Conservation (phyloP, 306 rosid species). For the Sindora glabra region DNA sequence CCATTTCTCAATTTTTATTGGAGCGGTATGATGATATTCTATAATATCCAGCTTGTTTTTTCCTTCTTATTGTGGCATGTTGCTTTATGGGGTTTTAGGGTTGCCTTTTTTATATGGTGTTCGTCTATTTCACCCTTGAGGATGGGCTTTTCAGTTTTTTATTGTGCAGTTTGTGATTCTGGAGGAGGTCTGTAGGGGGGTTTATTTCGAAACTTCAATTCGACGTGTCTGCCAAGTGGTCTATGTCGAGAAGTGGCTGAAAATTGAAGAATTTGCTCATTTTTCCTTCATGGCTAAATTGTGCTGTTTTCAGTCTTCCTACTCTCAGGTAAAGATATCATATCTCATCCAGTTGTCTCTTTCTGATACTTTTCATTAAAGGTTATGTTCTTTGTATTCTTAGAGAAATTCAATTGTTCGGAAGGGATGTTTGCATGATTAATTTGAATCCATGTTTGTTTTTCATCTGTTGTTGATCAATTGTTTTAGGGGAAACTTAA, state of each 20-base stretch:
- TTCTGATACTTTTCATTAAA: not conserved
- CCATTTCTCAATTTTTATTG: conserved; percentile 28
- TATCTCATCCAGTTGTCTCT: not conserved
- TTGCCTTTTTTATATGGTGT: conserved; percentile 3
- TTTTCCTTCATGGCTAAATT: conserved; percentile 58
- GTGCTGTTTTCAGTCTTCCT: conserved; percentile 63
- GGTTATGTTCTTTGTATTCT: conserved; percentile 3
- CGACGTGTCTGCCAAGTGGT: conserved; percentile 31
- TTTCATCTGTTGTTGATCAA: not conserved
- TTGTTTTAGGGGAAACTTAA: not conserved
- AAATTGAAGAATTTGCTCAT: conserved; percentile 19
- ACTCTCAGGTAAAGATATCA: conserved; percentile 53
- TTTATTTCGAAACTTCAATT: conserved; percentile 31
- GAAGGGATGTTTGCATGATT: conserved; percentile 5
- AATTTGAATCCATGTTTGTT: conserved; percentile 1
- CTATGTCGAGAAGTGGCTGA: conserved; percentile 36
- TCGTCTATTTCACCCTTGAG: not conserved
- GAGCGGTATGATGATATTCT: conserved; percentile 33
- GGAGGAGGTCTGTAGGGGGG: conserved; percentile 27
- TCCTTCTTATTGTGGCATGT: conserved; percentile 1
- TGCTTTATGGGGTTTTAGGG: conserved; percentile 29
- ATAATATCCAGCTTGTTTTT: conserved; percentile 17
- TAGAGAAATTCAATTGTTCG: conserved; percentile 6
- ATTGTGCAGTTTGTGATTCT: conserved; percentile 31
- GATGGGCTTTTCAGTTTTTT: conserved; percentile 18